phyloP scores from a whole-genome alignment of 108 stramenopile species.

The Asterionellopsis glacialis region DNA sequence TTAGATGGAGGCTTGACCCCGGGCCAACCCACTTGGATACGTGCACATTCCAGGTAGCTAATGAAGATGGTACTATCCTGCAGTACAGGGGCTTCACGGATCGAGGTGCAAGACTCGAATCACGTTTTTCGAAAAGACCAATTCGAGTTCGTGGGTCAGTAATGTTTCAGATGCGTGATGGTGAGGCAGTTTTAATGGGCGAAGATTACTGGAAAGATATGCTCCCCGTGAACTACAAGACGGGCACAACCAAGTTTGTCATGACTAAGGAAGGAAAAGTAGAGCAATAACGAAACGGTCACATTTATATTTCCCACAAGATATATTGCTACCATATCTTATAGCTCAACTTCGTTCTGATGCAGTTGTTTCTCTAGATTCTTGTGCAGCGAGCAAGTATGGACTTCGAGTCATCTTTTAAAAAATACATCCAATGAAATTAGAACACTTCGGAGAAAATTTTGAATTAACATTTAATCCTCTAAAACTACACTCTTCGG shows the following conservation, averaged over 20 bases:
- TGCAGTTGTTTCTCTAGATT: no score
- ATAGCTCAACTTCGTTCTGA: no score
- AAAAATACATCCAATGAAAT: no score
- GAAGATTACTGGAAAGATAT: slow-evolving; percentile 76
- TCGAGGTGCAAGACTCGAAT: slow-evolving; percentile 79
- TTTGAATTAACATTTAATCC: no score
- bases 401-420: no score
- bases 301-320: no score
- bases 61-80: slow-evolving; percentile 68
- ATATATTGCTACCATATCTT: no score
- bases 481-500: no score
- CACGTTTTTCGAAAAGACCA: slow-evolving; percentile 71
- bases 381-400: no score
- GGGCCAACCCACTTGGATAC: slow-evolving; percentile 91
- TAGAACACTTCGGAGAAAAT: no score
- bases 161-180: slow-evolving; percentile 79
- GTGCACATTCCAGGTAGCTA: slow-evolving; percentile 80
- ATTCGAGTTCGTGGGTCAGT: slow-evolving; percentile 69
- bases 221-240: slow-evolving; percentile 72
- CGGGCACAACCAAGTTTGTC: slow-evolving; percentile 78
- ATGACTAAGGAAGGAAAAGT: slow-evolving; percentile 47
- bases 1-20: slow-evolving; percentile 82
- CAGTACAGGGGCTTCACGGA: slow-evolving; percentile 86
- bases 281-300: no score
- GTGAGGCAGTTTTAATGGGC: slow-evolving; percentile 28